Conservation (phyloP, 139 green algal species). For the Zygnema circumcarinatum region DNA sequence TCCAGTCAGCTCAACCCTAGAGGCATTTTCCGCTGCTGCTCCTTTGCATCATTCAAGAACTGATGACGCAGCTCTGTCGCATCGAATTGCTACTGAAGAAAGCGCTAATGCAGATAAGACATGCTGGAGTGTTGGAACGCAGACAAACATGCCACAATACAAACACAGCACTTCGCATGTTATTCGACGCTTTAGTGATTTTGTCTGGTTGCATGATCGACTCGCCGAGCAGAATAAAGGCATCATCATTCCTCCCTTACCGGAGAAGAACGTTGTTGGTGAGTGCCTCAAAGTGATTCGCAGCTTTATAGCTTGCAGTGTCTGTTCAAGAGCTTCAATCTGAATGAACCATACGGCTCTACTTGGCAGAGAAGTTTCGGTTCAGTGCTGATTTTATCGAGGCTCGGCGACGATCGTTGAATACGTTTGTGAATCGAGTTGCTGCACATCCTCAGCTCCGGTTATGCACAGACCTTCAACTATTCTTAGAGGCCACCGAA, state of each 20-base stretch:
- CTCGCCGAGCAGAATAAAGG: slow-evolving; percentile 81
- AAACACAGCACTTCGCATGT: slow-evolving; percentile 66
- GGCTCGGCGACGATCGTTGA: slow-evolving; percentile 75
- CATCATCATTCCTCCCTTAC: slow-evolving; percentile 87
- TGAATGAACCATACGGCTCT: neutral
- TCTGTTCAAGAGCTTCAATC: neutral
- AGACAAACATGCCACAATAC: slow-evolving; percentile 32
- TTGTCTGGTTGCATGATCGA: slow-evolving; percentile 82
- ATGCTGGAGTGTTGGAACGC: neutral
- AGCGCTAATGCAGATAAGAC: too few species aligned
- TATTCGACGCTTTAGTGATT: slow-evolving; percentile 90
- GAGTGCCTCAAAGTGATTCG: slow-evolving; percentile 9
- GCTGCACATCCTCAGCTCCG: slow-evolving; percentile 78
- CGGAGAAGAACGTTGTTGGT: slow-evolving; percentile 87
- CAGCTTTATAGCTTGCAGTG: neutral
- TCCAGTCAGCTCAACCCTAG: too few species aligned
- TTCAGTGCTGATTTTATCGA: slow-evolving; percentile 94
- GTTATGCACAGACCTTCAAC: slow-evolving; percentile 73
- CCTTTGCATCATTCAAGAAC: too few species aligned
- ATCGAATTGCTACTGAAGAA: too few species aligned
- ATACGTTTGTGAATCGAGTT: slow-evolving; percentile 83
- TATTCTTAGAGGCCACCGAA: slow-evolving; percentile 84
- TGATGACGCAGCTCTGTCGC: too few species aligned
- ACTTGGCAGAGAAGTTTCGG: slow-evolving; percentile 79
- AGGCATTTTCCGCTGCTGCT: too few species aligned